A percentile compares a stretch with the other conserved stretches of the same genome.
These are phyloP conservation scores for Chamaecyparis obtusa DNA, from an alignment of 75 land plant genomes.

Conservation along the genomic window DNA sequence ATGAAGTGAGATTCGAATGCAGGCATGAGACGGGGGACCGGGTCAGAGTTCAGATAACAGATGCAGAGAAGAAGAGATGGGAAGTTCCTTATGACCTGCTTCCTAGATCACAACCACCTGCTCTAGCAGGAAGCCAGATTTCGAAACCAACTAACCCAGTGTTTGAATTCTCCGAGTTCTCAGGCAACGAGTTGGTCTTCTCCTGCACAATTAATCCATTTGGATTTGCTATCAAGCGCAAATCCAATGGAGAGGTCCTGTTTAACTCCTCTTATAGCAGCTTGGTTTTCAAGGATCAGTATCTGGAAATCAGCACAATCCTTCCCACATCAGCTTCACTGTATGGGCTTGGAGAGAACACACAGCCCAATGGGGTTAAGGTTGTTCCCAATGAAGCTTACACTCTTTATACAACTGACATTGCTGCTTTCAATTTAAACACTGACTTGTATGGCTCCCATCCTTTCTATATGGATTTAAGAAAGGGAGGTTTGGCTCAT, in stretches of 20 bases:
- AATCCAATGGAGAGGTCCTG: conserved; percentile 54
- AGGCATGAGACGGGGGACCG: conserved; percentile 60
- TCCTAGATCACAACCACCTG: conserved; percentile 38
- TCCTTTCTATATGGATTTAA: conserved; percentile 14
- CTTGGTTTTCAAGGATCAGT: conserved; percentile 92
- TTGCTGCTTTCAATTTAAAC: conserved; percentile 49
- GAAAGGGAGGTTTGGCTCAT: conserved; percentile 46
- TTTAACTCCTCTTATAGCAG: conserved; percentile 51
- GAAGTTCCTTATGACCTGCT: conserved; percentile 73
- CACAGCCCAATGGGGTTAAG: no score
- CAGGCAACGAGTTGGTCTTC: conserved; percentile 54
- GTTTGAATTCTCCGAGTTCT: conserved; percentile 12
- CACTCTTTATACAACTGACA: conserved; percentile 44
- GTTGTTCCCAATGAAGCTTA: no score
- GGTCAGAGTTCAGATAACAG: conserved; percentile 76
- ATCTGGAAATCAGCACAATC: conserved; percentile 72
- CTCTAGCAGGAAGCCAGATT: conserved; percentile 11
- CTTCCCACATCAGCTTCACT: conserved; percentile 55
- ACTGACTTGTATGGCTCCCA: conserved; percentile 65
- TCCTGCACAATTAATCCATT: conserved; percentile 66
- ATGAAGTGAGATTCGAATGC: conserved; percentile 6
- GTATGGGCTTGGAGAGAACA: conserved; percentile 38
- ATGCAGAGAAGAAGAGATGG: conserved; percentile 64
- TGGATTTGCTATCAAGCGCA: conserved; percentile 59
- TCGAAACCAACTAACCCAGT: not conserved